These are phyloP conservation scores for Saprolegnia parasitica DNA, from an alignment of 352 stramenopile species.

Conservation along the genomic window DNA sequence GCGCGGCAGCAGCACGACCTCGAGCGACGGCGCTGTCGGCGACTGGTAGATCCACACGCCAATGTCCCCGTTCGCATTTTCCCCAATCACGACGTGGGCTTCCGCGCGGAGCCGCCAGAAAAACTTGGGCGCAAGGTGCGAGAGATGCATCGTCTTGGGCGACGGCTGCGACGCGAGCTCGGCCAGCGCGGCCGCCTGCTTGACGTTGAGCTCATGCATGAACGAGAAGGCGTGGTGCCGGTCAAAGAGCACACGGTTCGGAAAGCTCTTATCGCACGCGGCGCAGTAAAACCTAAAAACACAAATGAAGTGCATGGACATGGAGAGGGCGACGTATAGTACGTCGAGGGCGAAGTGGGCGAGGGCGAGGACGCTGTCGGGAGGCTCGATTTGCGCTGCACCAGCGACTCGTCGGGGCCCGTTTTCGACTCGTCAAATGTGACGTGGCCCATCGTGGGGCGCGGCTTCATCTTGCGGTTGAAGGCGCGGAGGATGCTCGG, in stretches of 20 bases:
- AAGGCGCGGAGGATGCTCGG: neutral
- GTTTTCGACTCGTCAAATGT: neutral
- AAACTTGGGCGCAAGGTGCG: neutral
- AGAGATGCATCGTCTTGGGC: neutral
- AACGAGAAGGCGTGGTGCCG: conserved; percentile 10
- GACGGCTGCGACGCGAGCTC: neutral
- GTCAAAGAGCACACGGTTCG: neutral
- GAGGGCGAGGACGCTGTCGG: neutral
- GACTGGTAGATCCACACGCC: neutral
- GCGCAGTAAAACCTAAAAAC: conserved; percentile 7
- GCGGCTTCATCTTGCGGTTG: neutral
- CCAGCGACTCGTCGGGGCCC: neutral
- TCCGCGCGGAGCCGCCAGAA: conserved; percentile 2
- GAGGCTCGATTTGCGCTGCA: neutral
- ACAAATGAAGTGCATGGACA: too few relatives aligned
- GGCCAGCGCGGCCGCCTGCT: neutral
- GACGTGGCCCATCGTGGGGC: neutral
- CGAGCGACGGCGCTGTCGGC: neutral
- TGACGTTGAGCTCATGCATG: neutral
- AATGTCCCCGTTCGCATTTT: neutral
- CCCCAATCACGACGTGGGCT: neutral
- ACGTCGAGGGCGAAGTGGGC: neutral
- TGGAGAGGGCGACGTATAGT: neutral
- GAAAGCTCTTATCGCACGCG: neutral
- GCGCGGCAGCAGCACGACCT: neutral